Evolutionary conservation across 345 rosid genomes (phyloP).

Genomic region (Gossypium rotundifolium): DNA sequence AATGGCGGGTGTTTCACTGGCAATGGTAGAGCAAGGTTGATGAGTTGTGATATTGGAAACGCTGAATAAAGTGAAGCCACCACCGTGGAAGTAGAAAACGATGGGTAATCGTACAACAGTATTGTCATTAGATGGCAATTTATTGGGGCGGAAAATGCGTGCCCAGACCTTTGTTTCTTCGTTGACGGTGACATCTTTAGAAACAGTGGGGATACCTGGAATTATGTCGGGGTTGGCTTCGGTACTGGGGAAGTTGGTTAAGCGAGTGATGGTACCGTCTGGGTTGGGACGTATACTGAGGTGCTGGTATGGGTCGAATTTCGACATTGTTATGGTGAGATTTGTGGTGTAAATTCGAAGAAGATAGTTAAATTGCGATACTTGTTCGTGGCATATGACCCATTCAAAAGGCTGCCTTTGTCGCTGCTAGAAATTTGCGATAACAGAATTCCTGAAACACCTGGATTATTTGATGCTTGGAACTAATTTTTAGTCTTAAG

Average conservation of each 20-base stretch:
- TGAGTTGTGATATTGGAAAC: conserved; percentile 8
- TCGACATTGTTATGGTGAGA: conserved; percentile 8
- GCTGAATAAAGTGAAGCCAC: conserved; percentile 18
- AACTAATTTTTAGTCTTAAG: background rate
- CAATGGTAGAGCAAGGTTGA: conserved; percentile 10
- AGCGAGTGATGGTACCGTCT: conserved; percentile 20
- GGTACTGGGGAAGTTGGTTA: background rate
- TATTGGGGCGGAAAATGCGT: conserved; percentile 20
- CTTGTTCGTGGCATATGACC: background rate
- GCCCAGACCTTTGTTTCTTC: background rate
- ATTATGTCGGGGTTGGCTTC: conserved; percentile 9
- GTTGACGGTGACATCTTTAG: conserved; percentile 23
- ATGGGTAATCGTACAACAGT: conserved; percentile 28
- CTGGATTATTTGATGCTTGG: background rate
- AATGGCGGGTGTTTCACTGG: conserved; percentile 25
- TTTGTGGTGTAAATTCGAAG: background rate
- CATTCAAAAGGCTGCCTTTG: background rate
- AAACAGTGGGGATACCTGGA: conserved; percentile 11
- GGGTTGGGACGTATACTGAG: conserved; percentile 9
- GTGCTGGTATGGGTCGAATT: conserved; percentile 19
- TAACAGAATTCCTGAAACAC: background rate
- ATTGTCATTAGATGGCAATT: conserved; percentile 23
- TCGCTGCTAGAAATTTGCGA: background rate
- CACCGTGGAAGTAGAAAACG: conserved; percentile 31
- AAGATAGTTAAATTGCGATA: background rate